A percentile compares a stretch with the other conserved stretches of the same genome.
phyloP scores from a whole-genome alignment of 805 yeast species.

The Candida tallmaniae region DNA sequence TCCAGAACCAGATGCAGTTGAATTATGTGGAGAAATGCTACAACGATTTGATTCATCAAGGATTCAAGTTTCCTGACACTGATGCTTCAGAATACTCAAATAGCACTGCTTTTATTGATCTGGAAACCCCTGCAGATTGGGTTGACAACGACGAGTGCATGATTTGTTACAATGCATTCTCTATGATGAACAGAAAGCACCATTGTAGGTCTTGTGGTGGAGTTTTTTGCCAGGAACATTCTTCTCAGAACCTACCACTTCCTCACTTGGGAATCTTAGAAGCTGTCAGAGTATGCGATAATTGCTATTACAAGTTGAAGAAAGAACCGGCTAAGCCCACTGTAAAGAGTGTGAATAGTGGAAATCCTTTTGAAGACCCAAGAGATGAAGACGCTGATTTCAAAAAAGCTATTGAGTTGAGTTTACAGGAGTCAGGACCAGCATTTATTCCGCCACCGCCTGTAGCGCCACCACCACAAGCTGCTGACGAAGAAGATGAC shows the following conservation, averaged over 20 bases:
- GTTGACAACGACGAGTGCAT: conserved; percentile 92
- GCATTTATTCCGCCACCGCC: conserved; percentile 21
- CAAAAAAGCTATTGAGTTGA: conserved; percentile 70
- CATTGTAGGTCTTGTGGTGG: conserved; percentile 98
- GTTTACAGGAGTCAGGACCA: conserved; percentile 52
- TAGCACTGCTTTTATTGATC: conserved; percentile 56
- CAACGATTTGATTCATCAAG: conserved; percentile 55
- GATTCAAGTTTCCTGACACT: conserved; percentile 59
- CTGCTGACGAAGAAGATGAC: conserved; percentile 51
- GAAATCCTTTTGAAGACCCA: not conserved
- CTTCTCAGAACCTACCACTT: conserved; percentile 65
- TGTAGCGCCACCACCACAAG: conserved; percentile 9
- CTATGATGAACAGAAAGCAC: conserved; percentile 84
- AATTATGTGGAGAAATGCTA: conserved; percentile 62
- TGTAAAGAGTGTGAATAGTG: not conserved
- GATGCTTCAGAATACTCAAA: conserved; percentile 23
- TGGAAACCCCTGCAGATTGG: conserved; percentile 97
- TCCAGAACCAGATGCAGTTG: conserved; percentile 61
- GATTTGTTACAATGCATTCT: conserved; percentile 80
- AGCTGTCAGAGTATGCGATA: conserved; percentile 92
- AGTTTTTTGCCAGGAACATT: conserved; percentile 81
- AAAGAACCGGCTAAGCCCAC: not conserved
- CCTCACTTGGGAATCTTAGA: conserved; percentile 83
- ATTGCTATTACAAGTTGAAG: conserved; percentile 46
- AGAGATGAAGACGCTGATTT: conserved; percentile 79